These are phyloP conservation scores for Tricholoma bakamatsutake DNA, from an alignment of 768 basidiomycete genomes.

Conservation along the genomic window DNA sequence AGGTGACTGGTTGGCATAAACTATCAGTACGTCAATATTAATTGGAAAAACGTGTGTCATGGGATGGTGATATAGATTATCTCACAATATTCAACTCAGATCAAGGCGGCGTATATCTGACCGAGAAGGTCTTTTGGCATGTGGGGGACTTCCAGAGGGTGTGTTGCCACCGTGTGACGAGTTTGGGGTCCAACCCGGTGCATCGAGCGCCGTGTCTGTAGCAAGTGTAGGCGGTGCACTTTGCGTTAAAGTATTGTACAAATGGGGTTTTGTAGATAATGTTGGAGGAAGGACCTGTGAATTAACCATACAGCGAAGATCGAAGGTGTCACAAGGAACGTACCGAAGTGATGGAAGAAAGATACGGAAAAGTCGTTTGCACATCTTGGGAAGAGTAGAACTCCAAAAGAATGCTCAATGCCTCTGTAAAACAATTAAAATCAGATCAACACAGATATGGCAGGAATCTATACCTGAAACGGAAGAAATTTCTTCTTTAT, in stretches of 20 bases:
- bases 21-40: background rate
- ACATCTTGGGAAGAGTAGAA: conserved; percentile 65
- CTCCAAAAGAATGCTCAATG: conserved; percentile 60
- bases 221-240: conserved; percentile 8
- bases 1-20: conserved; percentile 23
- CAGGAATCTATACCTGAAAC: conserved; percentile 48
- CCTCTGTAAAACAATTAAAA: conserved; percentile 36
- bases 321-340: conserved; percentile 19
- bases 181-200: conserved; percentile 45
- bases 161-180: conserved; percentile 57
- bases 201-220: conserved; percentile 22
- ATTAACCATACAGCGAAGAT: conserved; percentile 5
- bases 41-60: background rate
- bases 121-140: conserved; percentile 6
- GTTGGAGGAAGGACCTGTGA: conserved; percentile 46
- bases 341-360: conserved; percentile 46
- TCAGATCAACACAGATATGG: background rate
- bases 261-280: conserved; percentile 18
- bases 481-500: conserved; percentile 47
- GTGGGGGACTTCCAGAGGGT: conserved; percentile 31
- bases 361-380: conserved; percentile 38
- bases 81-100: conserved; percentile 8
- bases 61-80: background rate
- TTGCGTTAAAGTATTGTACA: conserved; percentile 14
- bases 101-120: conserved; percentile 11